Percentiles rank a stretch among this genome's conserved stretches.
Evolutionary conservation across 1,284 basidiomycete genomes (phyloP).

Genomic region (Ceratobasidium sp.): DNA sequence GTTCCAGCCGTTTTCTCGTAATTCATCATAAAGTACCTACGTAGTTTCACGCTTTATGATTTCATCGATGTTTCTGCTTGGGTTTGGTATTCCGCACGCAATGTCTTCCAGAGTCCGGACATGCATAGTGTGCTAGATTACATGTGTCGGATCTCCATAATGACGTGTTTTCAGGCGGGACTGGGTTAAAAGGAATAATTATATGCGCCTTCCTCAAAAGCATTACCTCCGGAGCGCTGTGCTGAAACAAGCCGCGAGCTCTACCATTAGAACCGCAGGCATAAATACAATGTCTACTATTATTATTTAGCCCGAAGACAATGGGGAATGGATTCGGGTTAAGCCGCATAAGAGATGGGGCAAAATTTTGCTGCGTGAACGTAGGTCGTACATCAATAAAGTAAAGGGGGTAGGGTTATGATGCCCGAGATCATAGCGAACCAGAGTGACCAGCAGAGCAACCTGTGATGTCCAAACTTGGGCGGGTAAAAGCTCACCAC

Average conservation of each 20-base stretch:
- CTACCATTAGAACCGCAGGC: not conserved
- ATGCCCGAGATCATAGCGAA: not conserved
- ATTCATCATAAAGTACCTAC: conserved; percentile 23
- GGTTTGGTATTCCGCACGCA: no score
- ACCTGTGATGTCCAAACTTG: not conserved
- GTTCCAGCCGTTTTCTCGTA: conserved; percentile 45
- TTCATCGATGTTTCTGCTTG: no score
- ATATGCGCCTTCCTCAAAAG: conserved; percentile 5
- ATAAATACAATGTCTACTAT: not conserved
- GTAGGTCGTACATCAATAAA: not conserved
- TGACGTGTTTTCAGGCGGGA: not conserved
- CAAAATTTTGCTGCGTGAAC: not conserved
- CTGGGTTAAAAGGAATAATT: not conserved
- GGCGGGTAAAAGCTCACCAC: not conserved
- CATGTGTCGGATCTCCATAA: conserved; percentile 7
- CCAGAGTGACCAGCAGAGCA: not conserved
- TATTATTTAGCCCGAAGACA: not conserved
- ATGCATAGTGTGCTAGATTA: conserved; percentile 3
- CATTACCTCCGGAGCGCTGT: not conserved
- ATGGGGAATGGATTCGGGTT: not conserved
- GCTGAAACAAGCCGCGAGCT: not conserved
- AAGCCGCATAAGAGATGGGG: not conserved
- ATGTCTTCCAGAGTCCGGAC: not conserved
- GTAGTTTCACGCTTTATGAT: conserved; percentile 17
- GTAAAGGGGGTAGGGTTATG: not conserved